These are phyloP conservation scores for Drechslera avenae DNA, from an alignment of 2,329 filamentous ascomycete genomes.

Conservation along the genomic window DNA sequence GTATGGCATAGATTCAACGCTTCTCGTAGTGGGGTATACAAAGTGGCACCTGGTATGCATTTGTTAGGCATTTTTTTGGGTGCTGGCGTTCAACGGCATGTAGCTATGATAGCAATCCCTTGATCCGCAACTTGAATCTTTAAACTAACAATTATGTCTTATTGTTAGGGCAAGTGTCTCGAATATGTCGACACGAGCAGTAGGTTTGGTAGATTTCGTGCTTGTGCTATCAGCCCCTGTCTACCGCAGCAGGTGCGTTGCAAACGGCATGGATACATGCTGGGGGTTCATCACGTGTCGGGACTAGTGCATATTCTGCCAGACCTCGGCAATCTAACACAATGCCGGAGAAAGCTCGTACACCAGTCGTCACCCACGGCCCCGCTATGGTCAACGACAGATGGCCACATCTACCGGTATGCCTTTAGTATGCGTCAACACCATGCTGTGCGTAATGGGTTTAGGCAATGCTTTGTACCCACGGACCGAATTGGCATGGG, in stretches of 20 bases:
- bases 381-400: constrained; percentile 10
- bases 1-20: neutral
- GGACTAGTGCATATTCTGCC: neutral
- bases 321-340: constrained; percentile 13
- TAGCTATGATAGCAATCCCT: neutral
- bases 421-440: constrained; percentile 5
- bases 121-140: too few species aligned
- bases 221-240: too few species aligned
- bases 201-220: too few species aligned
- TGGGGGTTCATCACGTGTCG: neutral
- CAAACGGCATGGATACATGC: too few species aligned
- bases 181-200: too few species aligned
- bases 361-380: constrained; percentile 11
- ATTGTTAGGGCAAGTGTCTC: too few species aligned
- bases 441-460: constrained; percentile 3
- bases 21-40: neutral
- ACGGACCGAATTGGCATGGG: neutral
- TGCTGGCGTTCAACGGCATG: constrained; percentile 5
- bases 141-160: too few species aligned
- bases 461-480: constrained; percentile 2
- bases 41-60: too few species aligned
- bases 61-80: neutral
- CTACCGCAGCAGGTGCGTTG: too few species aligned
- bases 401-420: neutral
- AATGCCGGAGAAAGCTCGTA: constrained; percentile 5